Evolutionary conservation across 768 basidiomycete species (phyloP), one percentile per base, ranked within the genome.

Genomic region (Inosperma sp.): DNA sequence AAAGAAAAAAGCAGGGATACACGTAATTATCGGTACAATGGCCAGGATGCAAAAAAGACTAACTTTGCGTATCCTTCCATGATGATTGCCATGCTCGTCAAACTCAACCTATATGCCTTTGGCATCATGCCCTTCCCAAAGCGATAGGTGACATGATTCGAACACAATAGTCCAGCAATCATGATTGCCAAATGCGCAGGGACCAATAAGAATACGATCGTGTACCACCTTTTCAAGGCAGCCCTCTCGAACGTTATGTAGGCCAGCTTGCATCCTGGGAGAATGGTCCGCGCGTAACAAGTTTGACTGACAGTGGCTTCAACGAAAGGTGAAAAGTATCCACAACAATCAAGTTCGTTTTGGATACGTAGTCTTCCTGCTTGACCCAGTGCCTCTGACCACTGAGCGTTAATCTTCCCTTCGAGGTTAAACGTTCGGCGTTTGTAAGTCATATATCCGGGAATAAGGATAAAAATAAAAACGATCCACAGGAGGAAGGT

Each of bases 61-160:
- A 52, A 88, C 87, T 73, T 82, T 10, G 86, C 86, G 61, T 88
- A 91, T 49, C 81, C 82, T 52, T 92, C 88, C 86, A 91, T 85
- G 62, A 93, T 88, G 19, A 85, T 77, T 0, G 82, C 86, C 81
- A 91, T 86, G 43, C 76, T 82, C 48, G 70, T 76, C 71, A 79
- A 67, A 64, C 82, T 81, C 39, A 92, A 72, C 35, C 87, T 72
- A 64, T 93, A 92, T 21, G 82, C 78, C 72, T 86, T 84, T 23
- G 88, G 90, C 78, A 86, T 89, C 81, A 90, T 82, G 41, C 90
- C 89, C 72, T 92, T 92, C 0, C 88, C 88, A 63, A 92, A 91
- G 26, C 88, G 72, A 60, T 89, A 89, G 36, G 87, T 91, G 65
- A 92, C 80, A 58, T 92, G 88, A 67, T 89, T 88, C 4, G 81